Evolutionary conservation across 257 asterid genomes (phyloP), one percentile per base, ranked within the genome.

Genomic region (Salvia splendens): DNA sequence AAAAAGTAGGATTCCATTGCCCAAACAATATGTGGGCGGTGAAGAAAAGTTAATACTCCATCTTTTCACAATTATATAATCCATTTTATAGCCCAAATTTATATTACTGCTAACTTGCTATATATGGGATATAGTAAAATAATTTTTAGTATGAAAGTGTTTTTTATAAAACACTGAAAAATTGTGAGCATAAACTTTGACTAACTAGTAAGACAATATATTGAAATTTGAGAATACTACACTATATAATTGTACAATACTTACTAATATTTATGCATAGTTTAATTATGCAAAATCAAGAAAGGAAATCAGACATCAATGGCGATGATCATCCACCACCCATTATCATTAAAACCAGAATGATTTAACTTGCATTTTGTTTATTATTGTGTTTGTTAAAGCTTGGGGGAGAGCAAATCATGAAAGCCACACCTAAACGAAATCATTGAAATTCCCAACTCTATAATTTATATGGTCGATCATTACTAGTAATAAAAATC

Each of bases 361-460:
- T 56, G 60, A 64, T 72, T 61, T 60, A 54, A 38, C 17, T 51
- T 42, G 46, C 43, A 67, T 42, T 68, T 53, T 45, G 40, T 67
- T 68, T 9, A 20, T 14, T 24, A 24, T 24, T 24, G 30, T 24
- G 30, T 24, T 24, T 61, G 24, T 12, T 12, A 53, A 71, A 61
- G 67, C 52, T 66, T 53, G 63, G 41, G 40, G 53, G 58, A 53
- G 42, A 75, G 58, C 65, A 63, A 69, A 70, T 73, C 64, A 69
- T 80, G 81, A 45, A 60, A 67, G 56, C 49, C 78, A 68, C 73
- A 59, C 61, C 40, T 48, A 56, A 7, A 56, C 16, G 64, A 57
- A 67, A 83, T 80, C 80, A 83, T 77, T 75, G 68, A 78, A 73
- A 72, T 60, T 65, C 61, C 67, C 30, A 24, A 24, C 30, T 24